A percentile compares a stretch with the other conserved stretches of the same genome.
These are phyloP conservation scores for Colletotrichum phormii DNA, from an alignment of 2,329 filamentous ascomycete species.

Conservation along the genomic window DNA sequence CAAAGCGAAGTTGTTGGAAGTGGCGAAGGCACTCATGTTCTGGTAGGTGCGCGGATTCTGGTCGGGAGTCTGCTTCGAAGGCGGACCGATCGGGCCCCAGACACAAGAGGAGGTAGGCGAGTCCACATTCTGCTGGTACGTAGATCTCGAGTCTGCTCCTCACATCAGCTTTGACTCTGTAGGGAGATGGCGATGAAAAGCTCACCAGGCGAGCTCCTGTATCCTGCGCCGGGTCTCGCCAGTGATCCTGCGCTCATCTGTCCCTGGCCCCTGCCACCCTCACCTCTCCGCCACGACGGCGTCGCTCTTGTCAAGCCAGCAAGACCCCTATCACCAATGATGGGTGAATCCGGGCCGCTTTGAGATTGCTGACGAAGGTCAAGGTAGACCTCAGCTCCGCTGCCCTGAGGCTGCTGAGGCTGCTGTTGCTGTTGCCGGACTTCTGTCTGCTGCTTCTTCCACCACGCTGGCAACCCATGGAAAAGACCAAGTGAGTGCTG, in stretches of 20 bases:
- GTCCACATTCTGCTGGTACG: constrained; percentile 7
- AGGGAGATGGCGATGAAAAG: not conserved
- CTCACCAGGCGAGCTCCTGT: constrained; percentile 12
- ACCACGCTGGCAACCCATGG: constrained; percentile 71
- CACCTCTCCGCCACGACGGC: constrained; percentile 27
- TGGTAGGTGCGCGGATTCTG: constrained; percentile 9
- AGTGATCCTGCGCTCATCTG: constrained; percentile 7
- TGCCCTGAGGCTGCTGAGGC: constrained; percentile 1
- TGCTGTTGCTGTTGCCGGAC: constrained; percentile 42
- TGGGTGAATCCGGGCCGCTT: not conserved
- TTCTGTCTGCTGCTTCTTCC: constrained; percentile 65
- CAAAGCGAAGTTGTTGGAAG: constrained; percentile 7
- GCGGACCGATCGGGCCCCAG: constrained; percentile 46
- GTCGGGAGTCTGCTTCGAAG: constrained; percentile 37
- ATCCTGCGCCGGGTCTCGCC: not conserved
- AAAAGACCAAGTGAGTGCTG: constrained; percentile 79
- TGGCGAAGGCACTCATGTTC: not conserved
- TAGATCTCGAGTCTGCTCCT: not conserved
- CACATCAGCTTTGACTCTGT: not conserved
- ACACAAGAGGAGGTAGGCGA: constrained; percentile 38
- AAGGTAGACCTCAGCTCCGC: not conserved
- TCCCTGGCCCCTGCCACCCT: not conserved
- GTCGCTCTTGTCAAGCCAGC: constrained; percentile 15
- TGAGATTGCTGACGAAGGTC: constrained; percentile 2
- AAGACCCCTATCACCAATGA: constrained; percentile 7